A percentile compares a stretch with the other conserved stretches of the same genome.
Evolutionary conservation across 192 early-diverging fungal species (phyloP).

Genomic region (Coemansia biformis): DNA sequence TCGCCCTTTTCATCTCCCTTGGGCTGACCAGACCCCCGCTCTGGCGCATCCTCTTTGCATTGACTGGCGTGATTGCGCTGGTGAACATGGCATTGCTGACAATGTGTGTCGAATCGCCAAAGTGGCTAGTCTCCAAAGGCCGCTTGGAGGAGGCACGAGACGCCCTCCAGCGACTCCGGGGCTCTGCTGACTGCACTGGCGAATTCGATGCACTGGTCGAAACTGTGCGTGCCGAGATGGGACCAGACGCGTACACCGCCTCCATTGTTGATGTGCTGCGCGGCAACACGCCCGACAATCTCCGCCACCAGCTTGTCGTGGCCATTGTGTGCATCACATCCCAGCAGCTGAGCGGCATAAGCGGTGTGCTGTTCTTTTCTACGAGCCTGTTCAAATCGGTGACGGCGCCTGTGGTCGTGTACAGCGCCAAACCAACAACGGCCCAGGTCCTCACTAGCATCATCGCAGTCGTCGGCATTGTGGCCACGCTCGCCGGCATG

Average conservation of each 20-base stretch:
- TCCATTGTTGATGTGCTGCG: constrained; percentile 53
- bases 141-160: constrained; percentile 47
- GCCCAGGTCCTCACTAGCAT: constrained; percentile 33
- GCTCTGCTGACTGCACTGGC: constrained; percentile 38
- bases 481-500: constrained; percentile 25
- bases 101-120: constrained; percentile 72
- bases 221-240: constrained; percentile 21
- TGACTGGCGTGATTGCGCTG: constrained; percentile 56
- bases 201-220: constrained; percentile 57
- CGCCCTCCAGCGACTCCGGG: constrained; percentile 53
- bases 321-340: constrained; percentile 57
- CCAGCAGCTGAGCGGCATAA: constrained; percentile 79
- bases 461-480: constrained; percentile 20
- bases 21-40: constrained; percentile 53
- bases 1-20: constrained; percentile 57
- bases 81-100: constrained; percentile 48
- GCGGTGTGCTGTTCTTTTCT: constrained; percentile 73
- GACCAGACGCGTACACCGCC: constrained; percentile 11
- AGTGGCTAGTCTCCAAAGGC: constrained; percentile 58
- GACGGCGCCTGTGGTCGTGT: constrained; percentile 5
- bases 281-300: constrained; percentile 48
- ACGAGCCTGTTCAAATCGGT: constrained; percentile 60
- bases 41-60: constrained; percentile 65
- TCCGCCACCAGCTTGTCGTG: constrained; percentile 57
- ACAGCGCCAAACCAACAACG: constrained; percentile 23